Evolutionary conservation across 2,329 filamentous ascomycete species (phyloP).

Genomic region (Rutstroemia sp.): DNA sequence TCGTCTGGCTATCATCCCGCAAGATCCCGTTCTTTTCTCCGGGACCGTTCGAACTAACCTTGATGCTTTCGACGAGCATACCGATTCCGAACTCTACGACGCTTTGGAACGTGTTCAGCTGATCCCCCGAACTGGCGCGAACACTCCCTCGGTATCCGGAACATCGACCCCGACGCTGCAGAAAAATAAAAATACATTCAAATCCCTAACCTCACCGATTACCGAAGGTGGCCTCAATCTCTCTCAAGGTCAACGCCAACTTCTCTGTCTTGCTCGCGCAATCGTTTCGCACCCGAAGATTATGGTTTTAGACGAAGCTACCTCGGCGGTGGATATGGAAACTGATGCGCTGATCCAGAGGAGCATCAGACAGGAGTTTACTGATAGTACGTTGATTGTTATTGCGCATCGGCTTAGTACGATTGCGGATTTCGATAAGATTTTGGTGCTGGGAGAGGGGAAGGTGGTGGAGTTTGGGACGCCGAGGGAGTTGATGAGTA

Average conservation of each 20-base stretch:
- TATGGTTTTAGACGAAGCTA: slow-evolving; percentile 76
- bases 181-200: slow-evolving; percentile 59
- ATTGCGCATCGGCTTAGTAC: slow-evolving; percentile 72
- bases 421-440: slow-evolving; percentile 69
- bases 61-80: slow-evolving; percentile 66
- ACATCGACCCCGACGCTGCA: slow-evolving; percentile 24
- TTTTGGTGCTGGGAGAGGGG: slow-evolving; percentile 64
- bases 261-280: slow-evolving; percentile 65
- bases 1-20: slow-evolving; percentile 74
- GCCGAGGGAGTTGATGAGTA: slow-evolving; percentile 53
- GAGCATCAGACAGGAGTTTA: slow-evolving; percentile 65
- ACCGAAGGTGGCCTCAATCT: slow-evolving; percentile 68
- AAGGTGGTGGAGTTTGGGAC: slow-evolving; percentile 59
- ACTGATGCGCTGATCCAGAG: slow-evolving; percentile 70
- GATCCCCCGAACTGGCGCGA: slow-evolving; percentile 13
- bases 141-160: slow-evolving; percentile 32
- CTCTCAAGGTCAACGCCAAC: slow-evolving; percentile 69
- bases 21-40: slow-evolving; percentile 76
- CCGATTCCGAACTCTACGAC: slow-evolving; percentile 61
- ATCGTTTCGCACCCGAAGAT: slow-evolving; percentile 67
- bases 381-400: slow-evolving; percentile 59
- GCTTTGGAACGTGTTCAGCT: slow-evolving; percentile 65
- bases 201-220: slow-evolving; percentile 53
- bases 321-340: slow-evolving; percentile 69
- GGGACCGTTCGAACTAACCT: slow-evolving; percentile 71